Evolutionary conservation across 495 filamentous ascomycete species (phyloP).

Genomic region (Hypoxylon trugodes): DNA sequence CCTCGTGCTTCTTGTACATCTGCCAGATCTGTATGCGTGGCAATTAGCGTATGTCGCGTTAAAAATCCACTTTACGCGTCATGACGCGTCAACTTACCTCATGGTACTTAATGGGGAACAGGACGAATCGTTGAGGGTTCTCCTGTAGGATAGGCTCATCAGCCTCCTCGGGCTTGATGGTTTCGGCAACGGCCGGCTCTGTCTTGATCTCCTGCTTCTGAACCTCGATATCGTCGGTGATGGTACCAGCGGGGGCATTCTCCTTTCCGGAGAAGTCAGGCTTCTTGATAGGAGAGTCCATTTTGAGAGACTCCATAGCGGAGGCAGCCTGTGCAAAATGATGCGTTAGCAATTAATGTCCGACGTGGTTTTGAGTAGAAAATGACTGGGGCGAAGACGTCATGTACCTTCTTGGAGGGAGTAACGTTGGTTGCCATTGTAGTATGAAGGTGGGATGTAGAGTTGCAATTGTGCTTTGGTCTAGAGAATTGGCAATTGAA

Average conservation of each 20-base stretch:
- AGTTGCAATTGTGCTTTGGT: slow-evolving; percentile 18
- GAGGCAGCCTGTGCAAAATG: slow-evolving; percentile 72
- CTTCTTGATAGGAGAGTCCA: slow-evolving; percentile 95
- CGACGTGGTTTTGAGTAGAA: background rate
- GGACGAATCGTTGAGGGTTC: slow-evolving; percentile 95
- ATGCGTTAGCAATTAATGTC: slow-evolving; percentile 48
- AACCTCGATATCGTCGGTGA: slow-evolving; percentile 62
- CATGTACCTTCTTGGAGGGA: slow-evolving; percentile 84
- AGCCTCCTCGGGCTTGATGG: slow-evolving; percentile 74
- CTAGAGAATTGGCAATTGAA: slow-evolving; percentile 15
- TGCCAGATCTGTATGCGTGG: slow-evolving; percentile 92
- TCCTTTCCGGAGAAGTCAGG: slow-evolving; percentile 86
- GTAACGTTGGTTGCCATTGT: slow-evolving; percentile 78
- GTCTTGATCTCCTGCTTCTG: slow-evolving; percentile 58
- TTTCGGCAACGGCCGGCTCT: slow-evolving; percentile 63
- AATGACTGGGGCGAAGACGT: background rate
- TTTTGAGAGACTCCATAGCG: slow-evolving; percentile 86
- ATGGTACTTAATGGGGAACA: slow-evolving; percentile 99
- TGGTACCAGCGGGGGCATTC: slow-evolving; percentile 71
- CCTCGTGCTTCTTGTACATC: slow-evolving; percentile 99
- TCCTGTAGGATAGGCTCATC: slow-evolving; percentile 93
- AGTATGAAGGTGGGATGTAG: slow-evolving; percentile 7
- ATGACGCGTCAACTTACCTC: slow-evolving; percentile 78
- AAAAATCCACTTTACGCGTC: slow-evolving; percentile 44
- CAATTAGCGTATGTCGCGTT: slow-evolving; percentile 56